Evolutionary conservation across 768 basidiomycete genomes (phyloP).

Genomic region (Termitomyces sp.): DNA sequence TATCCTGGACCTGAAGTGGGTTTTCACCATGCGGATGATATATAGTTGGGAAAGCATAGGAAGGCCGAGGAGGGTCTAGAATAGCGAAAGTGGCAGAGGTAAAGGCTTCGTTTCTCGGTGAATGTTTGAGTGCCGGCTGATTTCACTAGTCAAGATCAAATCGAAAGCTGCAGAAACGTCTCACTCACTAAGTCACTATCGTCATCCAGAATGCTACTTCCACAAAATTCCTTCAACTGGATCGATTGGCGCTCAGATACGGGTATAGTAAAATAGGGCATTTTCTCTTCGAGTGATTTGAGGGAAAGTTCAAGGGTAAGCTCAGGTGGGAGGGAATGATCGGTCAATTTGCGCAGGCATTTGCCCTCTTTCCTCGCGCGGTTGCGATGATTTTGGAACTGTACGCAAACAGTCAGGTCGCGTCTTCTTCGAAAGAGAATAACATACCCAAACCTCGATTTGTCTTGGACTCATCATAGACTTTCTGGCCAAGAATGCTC

Average conservation of each 20-base stretch:
- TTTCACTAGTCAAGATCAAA: too few species aligned
- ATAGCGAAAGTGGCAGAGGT: too few species aligned
- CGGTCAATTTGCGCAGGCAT: slow-evolving; percentile 13
- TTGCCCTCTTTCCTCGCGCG: slow-evolving; percentile 31
- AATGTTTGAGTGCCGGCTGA: too few species aligned
- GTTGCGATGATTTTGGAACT: slow-evolving; percentile 56
- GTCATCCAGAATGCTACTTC: too few species aligned
- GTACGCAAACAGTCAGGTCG: too few species aligned
- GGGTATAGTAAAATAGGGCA: slow-evolving; percentile 22
- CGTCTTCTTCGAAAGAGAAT: too few species aligned
- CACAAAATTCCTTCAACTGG: too few species aligned
- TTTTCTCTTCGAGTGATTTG: slow-evolving; percentile 20
- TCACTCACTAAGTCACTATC: too few species aligned
- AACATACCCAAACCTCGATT: slow-evolving; percentile 54
- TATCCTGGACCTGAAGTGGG: slow-evolving; percentile 9
- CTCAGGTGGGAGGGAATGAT: slow-evolving; percentile 18
- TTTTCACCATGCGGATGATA: slow-evolving; percentile 4
- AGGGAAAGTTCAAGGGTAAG: too few species aligned
- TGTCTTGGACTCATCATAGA: slow-evolving; percentile 40
- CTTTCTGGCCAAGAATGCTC: slow-evolving; percentile 35
- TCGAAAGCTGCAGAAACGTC: too few species aligned
- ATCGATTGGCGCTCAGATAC: slow-evolving; percentile 14
- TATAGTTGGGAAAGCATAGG: slow-evolving; percentile 23
- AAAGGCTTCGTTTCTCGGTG: too few species aligned
- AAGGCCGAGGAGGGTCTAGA: too few species aligned